Conservation (phyloP, 768 basidiomycete species). For the Lentinula edodes region DNA sequence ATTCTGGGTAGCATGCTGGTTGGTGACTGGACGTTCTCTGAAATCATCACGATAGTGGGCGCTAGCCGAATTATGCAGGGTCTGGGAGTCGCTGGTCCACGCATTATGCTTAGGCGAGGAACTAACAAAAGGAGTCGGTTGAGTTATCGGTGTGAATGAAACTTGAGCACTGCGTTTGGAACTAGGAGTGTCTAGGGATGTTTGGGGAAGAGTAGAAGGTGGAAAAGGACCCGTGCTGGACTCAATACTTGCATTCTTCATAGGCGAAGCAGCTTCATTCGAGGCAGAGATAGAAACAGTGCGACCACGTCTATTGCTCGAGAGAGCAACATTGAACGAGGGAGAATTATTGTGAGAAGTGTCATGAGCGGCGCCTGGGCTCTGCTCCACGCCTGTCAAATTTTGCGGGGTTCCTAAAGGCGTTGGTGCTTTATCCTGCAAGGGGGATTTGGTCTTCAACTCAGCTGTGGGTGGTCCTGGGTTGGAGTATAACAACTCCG, state of each 20-base stretch:
- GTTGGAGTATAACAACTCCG: background rate
- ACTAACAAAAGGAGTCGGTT: background rate
- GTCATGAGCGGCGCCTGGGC: background rate
- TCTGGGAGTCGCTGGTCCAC: background rate
- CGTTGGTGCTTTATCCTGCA: background rate
- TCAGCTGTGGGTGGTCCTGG: background rate
- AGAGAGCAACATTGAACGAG: slow-evolving; percentile 4
- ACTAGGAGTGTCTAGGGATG: background rate
- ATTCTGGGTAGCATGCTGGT: background rate
- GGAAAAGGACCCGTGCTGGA: background rate
- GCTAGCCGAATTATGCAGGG: background rate
- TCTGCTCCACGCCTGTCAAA: background rate
- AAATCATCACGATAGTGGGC: background rate
- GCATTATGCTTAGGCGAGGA: background rate
- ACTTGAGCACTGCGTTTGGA: slow-evolving; percentile 1
- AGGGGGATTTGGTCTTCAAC: background rate
- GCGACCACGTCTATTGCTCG: slow-evolving; percentile 2
- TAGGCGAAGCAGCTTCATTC: slow-evolving; percentile 3
- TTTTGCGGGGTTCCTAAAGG: background rate
- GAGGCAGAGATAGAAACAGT: slow-evolving; percentile 4
- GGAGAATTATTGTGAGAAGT: background rate
- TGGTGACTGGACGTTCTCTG: background rate
- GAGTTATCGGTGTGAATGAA: background rate
- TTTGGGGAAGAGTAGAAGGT: background rate
- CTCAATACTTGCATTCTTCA: background rate